Conservation (phyloP, 176 grass and related monocot genomes). For the Elaeis guineensis region DNA sequence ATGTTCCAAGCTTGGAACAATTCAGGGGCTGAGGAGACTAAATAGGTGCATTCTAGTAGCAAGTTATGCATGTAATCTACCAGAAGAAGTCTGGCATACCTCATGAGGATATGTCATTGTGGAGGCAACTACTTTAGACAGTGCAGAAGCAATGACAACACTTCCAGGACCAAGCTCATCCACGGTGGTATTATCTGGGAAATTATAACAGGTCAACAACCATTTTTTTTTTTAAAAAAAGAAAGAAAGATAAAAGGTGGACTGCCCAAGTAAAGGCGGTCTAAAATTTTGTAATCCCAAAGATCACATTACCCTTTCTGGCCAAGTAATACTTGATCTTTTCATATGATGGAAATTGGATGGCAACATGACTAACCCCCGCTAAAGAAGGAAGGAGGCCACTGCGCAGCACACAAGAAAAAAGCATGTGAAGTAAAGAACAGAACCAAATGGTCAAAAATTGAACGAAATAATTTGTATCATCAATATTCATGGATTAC, state of each 20-base stretch:
- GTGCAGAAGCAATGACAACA: conserved; percentile 60
- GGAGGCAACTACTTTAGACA: conserved; percentile 75
- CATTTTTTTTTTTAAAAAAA: background rate
- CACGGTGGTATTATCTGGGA: conserved; percentile 67
- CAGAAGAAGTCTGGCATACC: conserved; percentile 26
- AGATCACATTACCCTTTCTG: conserved; percentile 40
- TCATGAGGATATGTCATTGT: conserved; percentile 87
- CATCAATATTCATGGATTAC: conserved; percentile 6
- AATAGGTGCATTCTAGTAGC: too few relatives aligned
- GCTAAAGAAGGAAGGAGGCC: conserved; percentile 78
- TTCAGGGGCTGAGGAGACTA: too few relatives aligned
- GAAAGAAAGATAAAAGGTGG: background rate
- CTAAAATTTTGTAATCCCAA: background rate
- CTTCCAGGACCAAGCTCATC: conserved; percentile 52
- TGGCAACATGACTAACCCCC: conserved; percentile 80
- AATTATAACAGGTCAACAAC: background rate
- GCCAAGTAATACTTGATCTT: conserved; percentile 68
- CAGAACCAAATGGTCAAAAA: conserved; percentile 1
- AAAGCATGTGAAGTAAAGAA: conserved; percentile 13
- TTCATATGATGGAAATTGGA: conserved; percentile 73
- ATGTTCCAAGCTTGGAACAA: too few relatives aligned
- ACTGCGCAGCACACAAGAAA: conserved; percentile 38
- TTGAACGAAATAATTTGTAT: background rate
- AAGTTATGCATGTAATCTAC: too few relatives aligned
- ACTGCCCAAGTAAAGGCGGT: background rate